These are phyloP conservation scores for Eragrostis tef DNA, from an alignment of 202 grass and related monocot genomes.

Conservation along the genomic window DNA sequence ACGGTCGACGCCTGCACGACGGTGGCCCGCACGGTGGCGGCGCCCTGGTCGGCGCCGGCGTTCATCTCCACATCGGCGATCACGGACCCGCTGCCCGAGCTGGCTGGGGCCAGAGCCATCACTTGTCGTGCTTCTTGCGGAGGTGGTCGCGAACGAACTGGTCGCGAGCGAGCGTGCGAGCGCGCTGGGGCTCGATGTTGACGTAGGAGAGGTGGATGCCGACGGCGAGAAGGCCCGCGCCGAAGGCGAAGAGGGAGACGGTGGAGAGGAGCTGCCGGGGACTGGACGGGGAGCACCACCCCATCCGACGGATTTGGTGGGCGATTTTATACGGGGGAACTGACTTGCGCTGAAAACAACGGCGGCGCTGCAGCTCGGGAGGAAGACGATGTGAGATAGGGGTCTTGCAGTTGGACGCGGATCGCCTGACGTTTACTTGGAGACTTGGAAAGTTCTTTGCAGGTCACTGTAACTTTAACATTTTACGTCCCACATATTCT, in stretches of 20 bases:
- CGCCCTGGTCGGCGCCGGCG: conserved; percentile 51
- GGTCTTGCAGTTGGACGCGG: too few relatives aligned
- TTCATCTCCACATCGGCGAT: conserved; percentile 85
- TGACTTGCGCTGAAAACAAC: background rate
- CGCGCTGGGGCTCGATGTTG: conserved; percentile 80
- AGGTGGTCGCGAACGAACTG: conserved; percentile 76
- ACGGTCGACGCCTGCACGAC: conserved; percentile 77
- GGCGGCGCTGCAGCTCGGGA: background rate
- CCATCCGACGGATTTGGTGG: conserved; percentile 51
- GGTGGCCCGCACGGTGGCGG: conserved; percentile 67
- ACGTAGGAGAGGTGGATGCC: conserved; percentile 84
- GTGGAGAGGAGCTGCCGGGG: conserved; percentile 65
- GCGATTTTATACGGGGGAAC: conserved; percentile 7
- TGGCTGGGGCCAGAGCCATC: conserved; percentile 58
- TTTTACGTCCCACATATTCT: background rate
- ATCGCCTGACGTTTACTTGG: too few relatives aligned
- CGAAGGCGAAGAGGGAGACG: conserved; percentile 51
- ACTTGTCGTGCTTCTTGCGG: conserved; percentile 67
- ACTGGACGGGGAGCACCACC: conserved; percentile 71
- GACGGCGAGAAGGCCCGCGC: conserved; percentile 58
- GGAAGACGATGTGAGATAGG: background rate
- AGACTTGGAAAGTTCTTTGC: too few relatives aligned
- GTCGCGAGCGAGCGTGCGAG: conserved; percentile 84
- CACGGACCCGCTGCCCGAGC: conserved; percentile 47
- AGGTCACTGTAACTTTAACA: background rate